Evolutionary conservation across 306 rosid genomes (phyloP).

Genomic region (Quercus alba): DNA sequence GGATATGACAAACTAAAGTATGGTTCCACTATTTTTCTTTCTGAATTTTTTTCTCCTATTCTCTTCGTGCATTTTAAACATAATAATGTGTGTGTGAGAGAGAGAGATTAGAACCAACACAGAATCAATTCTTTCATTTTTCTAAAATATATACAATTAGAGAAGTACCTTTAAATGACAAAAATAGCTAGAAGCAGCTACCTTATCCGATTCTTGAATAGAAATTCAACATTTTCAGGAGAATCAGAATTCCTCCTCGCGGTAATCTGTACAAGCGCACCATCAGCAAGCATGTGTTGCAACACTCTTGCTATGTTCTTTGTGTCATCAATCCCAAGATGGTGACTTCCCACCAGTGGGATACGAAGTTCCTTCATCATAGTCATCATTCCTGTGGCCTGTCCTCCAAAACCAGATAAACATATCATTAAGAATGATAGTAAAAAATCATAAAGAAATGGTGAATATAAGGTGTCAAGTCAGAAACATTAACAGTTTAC

Average conservation of each 20-base stretch:
- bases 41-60: no score
- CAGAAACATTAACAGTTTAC: not conserved
- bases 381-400: conserved; percentile 92
- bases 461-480: not conserved
- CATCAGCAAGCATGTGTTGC: conserved; percentile 78
- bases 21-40: no score
- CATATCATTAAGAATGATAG: not conserved
- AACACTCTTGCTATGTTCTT: conserved; percentile 81
- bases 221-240: conserved; percentile 57
- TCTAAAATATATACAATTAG: not conserved
- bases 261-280: conserved; percentile 66
- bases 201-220: conserved; percentile 70
- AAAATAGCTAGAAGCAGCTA: conserved; percentile 21
- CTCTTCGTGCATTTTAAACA: no score
- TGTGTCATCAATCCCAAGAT: conserved; percentile 94
- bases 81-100: not conserved
- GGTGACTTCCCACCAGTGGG: conserved; percentile 84
- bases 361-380: conserved; percentile 83
- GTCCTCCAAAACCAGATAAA: conserved; percentile 27
- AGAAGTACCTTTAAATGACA: not conserved
- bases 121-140: not conserved
- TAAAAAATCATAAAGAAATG: not conserved
- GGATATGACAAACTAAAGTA: no score
- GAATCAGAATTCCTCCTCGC: conserved; percentile 59
- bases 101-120: not conserved